phyloP scores from a whole-genome alignment of 257 asterid genomes.

The Thymus quinquecostatus region DNA sequence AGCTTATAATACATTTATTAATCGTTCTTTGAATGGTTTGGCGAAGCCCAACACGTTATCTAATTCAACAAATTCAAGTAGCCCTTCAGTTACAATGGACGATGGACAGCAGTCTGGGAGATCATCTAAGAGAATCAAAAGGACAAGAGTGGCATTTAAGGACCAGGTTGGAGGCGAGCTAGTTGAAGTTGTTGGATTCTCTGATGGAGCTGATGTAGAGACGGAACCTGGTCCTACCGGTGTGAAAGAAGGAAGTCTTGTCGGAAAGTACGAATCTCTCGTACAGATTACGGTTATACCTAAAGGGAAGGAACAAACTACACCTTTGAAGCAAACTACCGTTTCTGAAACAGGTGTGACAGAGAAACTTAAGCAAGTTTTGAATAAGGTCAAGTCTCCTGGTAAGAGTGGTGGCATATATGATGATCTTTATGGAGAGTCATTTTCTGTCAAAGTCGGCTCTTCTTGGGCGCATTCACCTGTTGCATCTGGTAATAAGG shows the following conservation, averaged over 20 bases:
- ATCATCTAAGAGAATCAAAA: conserved; percentile 74
- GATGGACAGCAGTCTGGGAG: conserved; percentile 45
- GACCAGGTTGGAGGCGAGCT: conserved; percentile 93
- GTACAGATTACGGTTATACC: conserved; percentile 85
- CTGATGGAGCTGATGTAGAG: conserved; percentile 95
- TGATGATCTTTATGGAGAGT: conserved; percentile 91
- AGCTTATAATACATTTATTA: conserved; percentile 83
- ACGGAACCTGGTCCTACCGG: conserved; percentile 96
- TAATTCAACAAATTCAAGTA: conserved; percentile 37
- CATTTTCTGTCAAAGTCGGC: conserved; percentile 75
- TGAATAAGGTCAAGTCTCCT: conserved; percentile 80
- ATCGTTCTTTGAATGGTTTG: conserved; percentile 65
- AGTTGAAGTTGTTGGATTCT: conserved; percentile 83
- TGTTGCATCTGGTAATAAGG: conserved; percentile 39
- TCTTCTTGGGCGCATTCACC: conserved; percentile 84
- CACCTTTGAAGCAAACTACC: conserved; percentile 48
- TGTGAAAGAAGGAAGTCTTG: conserved; percentile 98
- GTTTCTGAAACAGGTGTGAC: conserved; percentile 71
- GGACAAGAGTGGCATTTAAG: conserved; percentile 73
- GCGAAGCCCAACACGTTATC: conserved; percentile 44
- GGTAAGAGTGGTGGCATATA: conserved; percentile 77
- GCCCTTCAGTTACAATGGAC: conserved; percentile 38
- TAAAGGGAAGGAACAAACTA: conserved; percentile 67
- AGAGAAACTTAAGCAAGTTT: conserved; percentile 80
- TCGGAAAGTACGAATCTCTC: conserved; percentile 94